phyloP scores from a whole-genome alignment of 495 filamentous ascomycete genomes.

The Coniosporium apollinis region DNA sequence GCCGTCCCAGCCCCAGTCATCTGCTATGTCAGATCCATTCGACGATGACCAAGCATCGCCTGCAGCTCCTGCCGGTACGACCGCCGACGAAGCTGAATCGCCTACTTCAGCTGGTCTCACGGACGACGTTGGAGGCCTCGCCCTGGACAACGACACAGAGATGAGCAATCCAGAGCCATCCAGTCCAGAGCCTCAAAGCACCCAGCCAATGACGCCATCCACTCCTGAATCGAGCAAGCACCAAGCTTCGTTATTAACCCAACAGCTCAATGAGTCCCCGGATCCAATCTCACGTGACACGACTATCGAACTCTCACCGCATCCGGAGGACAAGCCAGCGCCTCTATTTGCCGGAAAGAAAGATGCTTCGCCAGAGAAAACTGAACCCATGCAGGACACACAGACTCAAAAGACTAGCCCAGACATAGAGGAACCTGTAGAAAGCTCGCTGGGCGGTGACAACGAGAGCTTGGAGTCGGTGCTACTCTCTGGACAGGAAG shows the following conservation, averaged over 20 bases:
- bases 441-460: too few species aligned
- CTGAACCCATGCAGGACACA: constrained; percentile 2
- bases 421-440: too few species aligned
- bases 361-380: constrained; percentile 2
- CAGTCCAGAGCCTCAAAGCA: too few species aligned
- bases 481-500: too few species aligned
- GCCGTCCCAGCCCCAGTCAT: too few species aligned
- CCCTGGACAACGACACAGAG: constrained; percentile 29
- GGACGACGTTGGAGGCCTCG: constrained; percentile 34
- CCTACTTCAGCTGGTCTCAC: constrained; percentile 34
- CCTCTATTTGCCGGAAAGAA: constrained; percentile 39
- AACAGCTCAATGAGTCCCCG: constrained; percentile 9
- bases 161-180: constrained; percentile 18
- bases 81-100: constrained; percentile 24
- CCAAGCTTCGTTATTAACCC: constrained; percentile 10
- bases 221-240: constrained; percentile 6
- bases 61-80: too few species aligned
- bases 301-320: constrained; percentile 27
- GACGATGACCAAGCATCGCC: too few species aligned
- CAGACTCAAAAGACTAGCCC: neutral
- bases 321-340: constrained; percentile 49
- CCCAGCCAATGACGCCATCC: constrained; percentile 12
- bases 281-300: constrained; percentile 8
- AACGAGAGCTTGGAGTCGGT: too few species aligned
- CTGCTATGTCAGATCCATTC: too few species aligned